Conservation (phyloP, 2,329 filamentous ascomycete species). For the Furcasterigmium sp. region DNA sequence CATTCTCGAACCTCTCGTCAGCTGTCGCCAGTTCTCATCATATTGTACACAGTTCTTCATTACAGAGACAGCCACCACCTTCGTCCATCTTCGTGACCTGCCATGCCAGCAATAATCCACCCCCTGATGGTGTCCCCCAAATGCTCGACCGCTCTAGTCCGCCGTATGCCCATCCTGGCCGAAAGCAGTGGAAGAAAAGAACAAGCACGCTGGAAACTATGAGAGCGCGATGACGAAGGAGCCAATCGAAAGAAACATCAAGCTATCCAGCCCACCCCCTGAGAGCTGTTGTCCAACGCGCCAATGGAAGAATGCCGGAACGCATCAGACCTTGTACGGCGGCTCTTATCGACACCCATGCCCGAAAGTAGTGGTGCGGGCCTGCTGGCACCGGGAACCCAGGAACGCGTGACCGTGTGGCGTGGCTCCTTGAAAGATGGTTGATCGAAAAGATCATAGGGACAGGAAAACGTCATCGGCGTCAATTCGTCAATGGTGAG, state of each 20-base stretch:
- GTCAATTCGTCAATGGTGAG: conserved; percentile 24
- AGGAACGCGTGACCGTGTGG: conserved; percentile 8
- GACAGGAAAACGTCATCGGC: conserved; percentile 24
- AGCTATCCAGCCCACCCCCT: no score
- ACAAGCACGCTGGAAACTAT: neutral
- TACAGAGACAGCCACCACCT: neutral
- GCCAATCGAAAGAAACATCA: no score
- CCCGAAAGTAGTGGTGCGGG: no score
- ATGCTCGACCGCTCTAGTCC: no score
- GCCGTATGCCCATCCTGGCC: neutral
- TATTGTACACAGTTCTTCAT: neutral
- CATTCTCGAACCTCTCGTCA: neutral
- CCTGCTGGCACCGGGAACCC: no score
- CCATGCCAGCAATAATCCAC: neutral
- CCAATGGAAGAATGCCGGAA: conserved; percentile 3
- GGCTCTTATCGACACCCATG: no score
- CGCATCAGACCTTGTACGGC: conserved; percentile 2
- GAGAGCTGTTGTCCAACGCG: no score
- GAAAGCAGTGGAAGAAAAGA: neutral
- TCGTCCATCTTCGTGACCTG: neutral
- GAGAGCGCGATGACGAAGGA: no score
- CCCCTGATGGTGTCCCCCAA: neutral
- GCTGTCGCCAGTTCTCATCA: neutral
- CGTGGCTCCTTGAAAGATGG: no score
- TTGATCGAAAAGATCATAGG: neutral